These are phyloP conservation scores for Monilinia vaccinii-corymbosi DNA, from an alignment of 2,329 filamentous ascomycete species.

Conservation along the genomic window DNA sequence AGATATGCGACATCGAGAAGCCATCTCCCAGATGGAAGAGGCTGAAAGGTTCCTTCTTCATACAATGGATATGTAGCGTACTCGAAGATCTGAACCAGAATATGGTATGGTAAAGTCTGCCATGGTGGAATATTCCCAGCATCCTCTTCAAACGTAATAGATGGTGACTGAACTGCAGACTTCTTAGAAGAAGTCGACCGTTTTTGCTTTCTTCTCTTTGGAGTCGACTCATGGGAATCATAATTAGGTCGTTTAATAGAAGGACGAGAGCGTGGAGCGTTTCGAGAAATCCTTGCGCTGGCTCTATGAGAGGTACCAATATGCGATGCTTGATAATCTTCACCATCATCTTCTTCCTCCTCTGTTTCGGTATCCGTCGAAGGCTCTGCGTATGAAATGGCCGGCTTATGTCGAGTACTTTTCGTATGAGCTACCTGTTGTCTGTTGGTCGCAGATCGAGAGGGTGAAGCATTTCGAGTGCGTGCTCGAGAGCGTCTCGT, in stretches of 20 bases:
- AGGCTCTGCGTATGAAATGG: conserved; percentile 24
- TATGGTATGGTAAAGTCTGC: conserved; percentile 56
- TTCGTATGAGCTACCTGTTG: conserved; percentile 7
- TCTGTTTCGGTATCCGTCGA: conserved; percentile 14
- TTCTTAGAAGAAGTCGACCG: conserved; percentile 9
- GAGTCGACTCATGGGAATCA: conserved; percentile 9
- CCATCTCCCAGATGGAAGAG: conserved; percentile 45
- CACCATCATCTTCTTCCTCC: conserved; percentile 5
- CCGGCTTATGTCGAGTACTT: conserved; percentile 19
- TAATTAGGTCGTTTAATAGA: conserved; percentile 3
- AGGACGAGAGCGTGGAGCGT: background rate
- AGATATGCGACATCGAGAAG: conserved; percentile 53
- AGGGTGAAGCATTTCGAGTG: background rate
- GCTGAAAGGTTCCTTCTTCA: conserved; percentile 33
- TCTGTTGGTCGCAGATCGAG: conserved; percentile 11
- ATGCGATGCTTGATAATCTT: background rate
- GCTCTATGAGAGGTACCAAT: background rate
- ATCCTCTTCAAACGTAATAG: conserved; percentile 1
- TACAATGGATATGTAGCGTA: conserved; percentile 53
- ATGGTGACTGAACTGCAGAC: background rate
- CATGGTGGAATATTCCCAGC: conserved; percentile 42
- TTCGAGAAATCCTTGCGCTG: background rate
- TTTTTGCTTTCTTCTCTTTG: conserved; percentile 18
- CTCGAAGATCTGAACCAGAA: conserved; percentile 61
- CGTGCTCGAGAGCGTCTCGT: background rate